Percentiles rank a stretch among this genome's conserved stretches.
phyloP scores from a whole-genome alignment of 129 eudicot genomes.

The Helianthus tuberosus region DNA sequence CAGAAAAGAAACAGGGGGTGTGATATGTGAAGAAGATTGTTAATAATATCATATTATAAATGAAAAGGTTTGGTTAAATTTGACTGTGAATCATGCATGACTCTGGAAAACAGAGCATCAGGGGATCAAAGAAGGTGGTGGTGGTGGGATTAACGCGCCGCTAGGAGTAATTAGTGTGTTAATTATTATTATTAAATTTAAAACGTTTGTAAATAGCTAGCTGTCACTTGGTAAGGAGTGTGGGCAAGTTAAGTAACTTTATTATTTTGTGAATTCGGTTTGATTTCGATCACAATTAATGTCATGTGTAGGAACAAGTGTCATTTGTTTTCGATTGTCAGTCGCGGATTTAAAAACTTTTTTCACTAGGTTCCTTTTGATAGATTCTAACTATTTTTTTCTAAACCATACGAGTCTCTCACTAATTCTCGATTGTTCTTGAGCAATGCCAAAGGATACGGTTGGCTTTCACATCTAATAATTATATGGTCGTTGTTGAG shows the following conservation, averaged over 20 bases:
- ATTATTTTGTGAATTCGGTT: conserved; percentile 2
- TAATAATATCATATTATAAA: too few species aligned
- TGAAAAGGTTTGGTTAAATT: too few species aligned
- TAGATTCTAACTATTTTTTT: too few species aligned
- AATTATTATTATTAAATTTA: conserved; percentile 22
- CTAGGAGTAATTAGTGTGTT: not conserved
- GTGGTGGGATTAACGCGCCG: not conserved
- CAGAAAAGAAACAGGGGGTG: too few species aligned
- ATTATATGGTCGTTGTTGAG: too few species aligned
- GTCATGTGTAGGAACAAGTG: not conserved
- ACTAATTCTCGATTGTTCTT: not conserved
- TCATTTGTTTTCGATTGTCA: not conserved
- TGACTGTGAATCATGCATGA: too few species aligned
- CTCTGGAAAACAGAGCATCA: too few species aligned
- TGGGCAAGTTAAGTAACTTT: conserved; percentile 1
- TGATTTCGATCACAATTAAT: not conserved
- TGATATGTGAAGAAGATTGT: not conserved
- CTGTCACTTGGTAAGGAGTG: conserved; percentile 23
- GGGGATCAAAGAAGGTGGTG: not conserved
- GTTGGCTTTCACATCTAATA: too few species aligned
- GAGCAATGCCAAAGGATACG: not conserved
- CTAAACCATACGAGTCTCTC: too few species aligned
- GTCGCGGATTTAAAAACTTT: too few species aligned
- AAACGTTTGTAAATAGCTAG: conserved; percentile 24
- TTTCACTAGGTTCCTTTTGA: too few species aligned